Evolutionary conservation across 2,329 filamentous ascomycete genomes (phyloP).

Genomic region (Metarhizium anisopliae): DNA sequence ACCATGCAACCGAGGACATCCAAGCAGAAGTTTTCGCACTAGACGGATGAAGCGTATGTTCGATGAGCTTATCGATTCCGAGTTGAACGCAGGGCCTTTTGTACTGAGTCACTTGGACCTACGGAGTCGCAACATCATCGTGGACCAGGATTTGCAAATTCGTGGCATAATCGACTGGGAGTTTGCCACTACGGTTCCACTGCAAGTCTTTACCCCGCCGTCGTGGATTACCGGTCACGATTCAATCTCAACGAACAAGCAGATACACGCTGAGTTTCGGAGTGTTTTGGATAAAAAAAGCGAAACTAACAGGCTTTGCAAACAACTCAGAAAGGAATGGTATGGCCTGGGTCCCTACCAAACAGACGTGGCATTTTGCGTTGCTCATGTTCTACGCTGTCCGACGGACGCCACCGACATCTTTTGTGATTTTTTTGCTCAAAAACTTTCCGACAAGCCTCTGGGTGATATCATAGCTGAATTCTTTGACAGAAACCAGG

Average conservation of each 20-base stretch:
- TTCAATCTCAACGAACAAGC: neutral
- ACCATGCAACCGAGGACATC: neutral
- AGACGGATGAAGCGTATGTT: constrained; percentile 10
- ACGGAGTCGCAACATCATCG: constrained; percentile 15
- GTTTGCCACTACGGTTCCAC: constrained; percentile 12
- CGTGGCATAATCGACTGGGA: constrained; percentile 20
- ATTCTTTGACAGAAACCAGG: constrained; percentile 8
- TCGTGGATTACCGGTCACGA: constrained; percentile 13
- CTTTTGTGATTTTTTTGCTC: constrained; percentile 8
- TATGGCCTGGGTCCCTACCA: constrained; percentile 6
- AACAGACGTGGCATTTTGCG: constrained; percentile 8
- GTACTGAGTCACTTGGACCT: constrained; percentile 16
- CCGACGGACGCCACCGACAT: constrained; percentile 8
- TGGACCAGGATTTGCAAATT: constrained; percentile 14
- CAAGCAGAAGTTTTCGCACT: constrained; percentile 7
- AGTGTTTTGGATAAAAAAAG: constrained; percentile 8
- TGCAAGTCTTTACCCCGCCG: constrained; percentile 10
- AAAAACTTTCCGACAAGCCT: constrained; percentile 3
- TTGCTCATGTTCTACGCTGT: constrained; percentile 10
- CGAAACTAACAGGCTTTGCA: neutral
- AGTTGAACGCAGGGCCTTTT: constrained; percentile 10
- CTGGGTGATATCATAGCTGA: constrained; percentile 7
- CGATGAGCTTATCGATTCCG: constrained; percentile 7
- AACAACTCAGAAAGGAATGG: constrained; percentile 9
- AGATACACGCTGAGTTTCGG: constrained; percentile 8